A percentile compares a stretch with the other conserved stretches of the same genome.
phyloP scores from a whole-genome alignment of 2,329 filamentous ascomycete species.

The Pseudogymnoascus sp. region DNA sequence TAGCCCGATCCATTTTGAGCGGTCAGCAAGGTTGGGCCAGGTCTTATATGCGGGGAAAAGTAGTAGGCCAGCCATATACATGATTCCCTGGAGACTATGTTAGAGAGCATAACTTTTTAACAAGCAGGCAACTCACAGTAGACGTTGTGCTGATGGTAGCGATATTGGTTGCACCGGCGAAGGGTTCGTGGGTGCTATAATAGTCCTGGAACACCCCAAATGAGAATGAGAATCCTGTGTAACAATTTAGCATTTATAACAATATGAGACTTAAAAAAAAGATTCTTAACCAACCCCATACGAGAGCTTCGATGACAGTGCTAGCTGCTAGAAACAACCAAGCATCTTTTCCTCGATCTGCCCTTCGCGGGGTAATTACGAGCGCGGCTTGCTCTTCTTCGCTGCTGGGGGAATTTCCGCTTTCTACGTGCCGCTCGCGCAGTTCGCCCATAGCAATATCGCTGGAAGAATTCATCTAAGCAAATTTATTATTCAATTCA shows the following conservation, averaged over 20 bases:
- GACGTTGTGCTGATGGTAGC: conserved; percentile 35
- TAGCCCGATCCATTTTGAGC: conserved; percentile 29
- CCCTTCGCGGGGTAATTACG: conserved; percentile 31
- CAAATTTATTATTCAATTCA: not conserved
- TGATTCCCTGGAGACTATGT: conserved; percentile 30
- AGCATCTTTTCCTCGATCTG: conserved; percentile 43
- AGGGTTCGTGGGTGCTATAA: conserved; percentile 32
- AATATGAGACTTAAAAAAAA: conserved; percentile 21
- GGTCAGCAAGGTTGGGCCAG: conserved; percentile 29
- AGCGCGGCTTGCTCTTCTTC: not conserved
- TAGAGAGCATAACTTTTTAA: conserved; percentile 28
- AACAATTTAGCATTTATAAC: conserved; percentile 18
- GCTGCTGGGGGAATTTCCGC: not conserved
- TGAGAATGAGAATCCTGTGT: conserved; percentile 30
- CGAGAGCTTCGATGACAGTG: conserved; percentile 45
- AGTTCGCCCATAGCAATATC: not conserved
- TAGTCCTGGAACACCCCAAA: conserved; percentile 39
- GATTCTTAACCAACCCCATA: conserved; percentile 40
- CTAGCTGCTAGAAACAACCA: conserved; percentile 44
- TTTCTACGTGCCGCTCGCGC: conserved; percentile 3
- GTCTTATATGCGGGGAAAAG: conserved; percentile 18
- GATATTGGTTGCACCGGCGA: conserved; percentile 30
- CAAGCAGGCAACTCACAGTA: conserved; percentile 31
- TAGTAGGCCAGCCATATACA: conserved; percentile 24
- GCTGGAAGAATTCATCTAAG: not conserved